phyloP scores from a whole-genome alignment of 148 eudicot species.

The Spergularia bocconei region DNA sequence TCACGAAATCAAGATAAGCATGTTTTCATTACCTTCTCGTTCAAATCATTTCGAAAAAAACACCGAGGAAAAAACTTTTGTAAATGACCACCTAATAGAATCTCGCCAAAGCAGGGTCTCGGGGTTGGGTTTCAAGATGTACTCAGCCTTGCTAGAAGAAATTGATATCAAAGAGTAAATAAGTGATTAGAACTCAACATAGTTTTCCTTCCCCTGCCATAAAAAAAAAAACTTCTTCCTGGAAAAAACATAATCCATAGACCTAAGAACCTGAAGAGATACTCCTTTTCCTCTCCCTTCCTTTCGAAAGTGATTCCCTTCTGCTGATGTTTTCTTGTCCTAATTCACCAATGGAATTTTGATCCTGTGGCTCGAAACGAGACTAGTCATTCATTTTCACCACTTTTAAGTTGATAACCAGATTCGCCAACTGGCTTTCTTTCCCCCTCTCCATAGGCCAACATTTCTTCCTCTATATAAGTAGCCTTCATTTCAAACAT shows the following conservation, averaged over 20 bases:
- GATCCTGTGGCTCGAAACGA: constrained; percentile 31
- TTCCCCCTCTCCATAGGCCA: constrained; percentile 11
- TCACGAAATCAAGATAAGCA: too few relatives aligned
- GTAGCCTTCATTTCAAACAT: constrained; percentile 25
- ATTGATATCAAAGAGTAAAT: not conserved
- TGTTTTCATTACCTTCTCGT: not conserved
- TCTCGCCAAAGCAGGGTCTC: not conserved
- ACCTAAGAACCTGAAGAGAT: constrained; percentile 19
- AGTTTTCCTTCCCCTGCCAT: constrained; percentile 16
- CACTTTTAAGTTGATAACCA: constrained; percentile 25
- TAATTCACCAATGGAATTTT: constrained; percentile 26
- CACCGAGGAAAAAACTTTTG: not conserved
- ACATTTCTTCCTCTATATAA: constrained; percentile 28
- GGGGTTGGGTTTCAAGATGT: not conserved
- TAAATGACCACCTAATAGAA: not conserved
- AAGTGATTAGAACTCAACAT: not conserved
- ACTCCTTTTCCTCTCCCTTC: constrained; percentile 16
- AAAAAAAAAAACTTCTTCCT: not conserved
- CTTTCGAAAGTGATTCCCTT: constrained; percentile 26
- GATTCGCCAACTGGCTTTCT: constrained; percentile 42
- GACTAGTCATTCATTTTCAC: constrained; percentile 28
- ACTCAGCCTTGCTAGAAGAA: not conserved
- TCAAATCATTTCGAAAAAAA: not conserved
- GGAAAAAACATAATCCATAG: constrained; percentile 13
- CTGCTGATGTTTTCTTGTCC: constrained; percentile 18